Percentiles rank a stretch among this genome's conserved stretches.
Conservation (phyloP, 2,329 filamentous ascomycete genomes). For the Penicillium sp. region DNA sequence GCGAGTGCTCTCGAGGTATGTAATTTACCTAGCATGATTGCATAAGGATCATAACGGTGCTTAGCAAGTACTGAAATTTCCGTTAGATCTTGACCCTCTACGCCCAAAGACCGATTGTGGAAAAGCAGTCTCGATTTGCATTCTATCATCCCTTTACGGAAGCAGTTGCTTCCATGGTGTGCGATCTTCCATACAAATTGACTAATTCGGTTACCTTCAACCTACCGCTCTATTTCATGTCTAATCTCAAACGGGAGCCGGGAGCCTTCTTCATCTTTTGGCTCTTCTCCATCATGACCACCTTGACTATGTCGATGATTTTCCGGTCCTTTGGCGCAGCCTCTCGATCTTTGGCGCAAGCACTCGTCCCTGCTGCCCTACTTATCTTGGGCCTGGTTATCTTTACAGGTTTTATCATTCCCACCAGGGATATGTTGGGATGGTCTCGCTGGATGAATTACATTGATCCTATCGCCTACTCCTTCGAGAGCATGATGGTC, state of each 20-base stretch:
- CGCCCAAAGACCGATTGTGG: not conserved
- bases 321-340: not conserved
- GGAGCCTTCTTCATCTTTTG: constrained; percentile 67
- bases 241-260: constrained; percentile 64
- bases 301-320: constrained; percentile 61
- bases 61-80: too few relatives aligned
- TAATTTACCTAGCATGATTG: too few relatives aligned
- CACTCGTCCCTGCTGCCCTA: not conserved
- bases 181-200: not conserved
- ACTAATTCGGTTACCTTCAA: constrained; percentile 15
- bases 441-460: constrained; percentile 48
- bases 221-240: constrained; percentile 42
- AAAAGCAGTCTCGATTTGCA: not conserved
- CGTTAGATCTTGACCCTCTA: not conserved
- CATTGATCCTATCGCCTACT: constrained; percentile 54
- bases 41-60: too few relatives aligned
- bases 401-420: not conserved
- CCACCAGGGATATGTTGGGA: not conserved
- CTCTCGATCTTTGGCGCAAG: not conserved
- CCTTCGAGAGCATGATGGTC: not conserved
- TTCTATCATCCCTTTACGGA: not conserved
- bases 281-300: constrained; percentile 68
- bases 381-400: not conserved
- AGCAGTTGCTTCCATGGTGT: not conserved
- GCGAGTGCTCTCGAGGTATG: not conserved